These are phyloP conservation scores for Dothideomycetes sp. DNA, from an alignment of 2,329 filamentous ascomycete species.

Conservation along the genomic window DNA sequence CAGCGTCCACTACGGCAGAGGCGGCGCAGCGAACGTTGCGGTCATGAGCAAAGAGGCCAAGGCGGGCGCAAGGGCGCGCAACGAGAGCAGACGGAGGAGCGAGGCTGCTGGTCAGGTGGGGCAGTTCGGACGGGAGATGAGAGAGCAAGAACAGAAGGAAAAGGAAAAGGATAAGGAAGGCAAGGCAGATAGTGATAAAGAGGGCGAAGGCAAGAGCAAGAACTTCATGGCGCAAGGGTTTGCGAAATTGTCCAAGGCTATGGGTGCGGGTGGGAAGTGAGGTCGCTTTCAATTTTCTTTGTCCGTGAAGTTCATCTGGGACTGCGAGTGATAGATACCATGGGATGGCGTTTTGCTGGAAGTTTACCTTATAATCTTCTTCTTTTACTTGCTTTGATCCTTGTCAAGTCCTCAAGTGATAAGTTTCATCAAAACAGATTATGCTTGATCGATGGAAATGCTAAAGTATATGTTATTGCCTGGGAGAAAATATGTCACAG, in stretches of 20 bases:
- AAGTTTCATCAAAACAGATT: no score
- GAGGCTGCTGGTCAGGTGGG: constrained; percentile 13
- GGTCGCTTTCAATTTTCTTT: not conserved
- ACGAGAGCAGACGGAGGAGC: constrained; percentile 23
- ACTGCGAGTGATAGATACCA: not conserved
- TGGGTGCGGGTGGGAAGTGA: not conserved
- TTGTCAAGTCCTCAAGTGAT: no score
- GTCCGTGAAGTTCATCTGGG: not conserved
- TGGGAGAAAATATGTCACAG: no score
- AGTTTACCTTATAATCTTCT: no score
- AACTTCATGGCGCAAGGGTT: not conserved
- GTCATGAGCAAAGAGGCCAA: constrained; percentile 27
- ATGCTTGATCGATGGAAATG: no score
- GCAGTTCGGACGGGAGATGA: constrained; percentile 30
- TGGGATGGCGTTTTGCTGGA: not conserved
- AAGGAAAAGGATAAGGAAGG: constrained; percentile 43
- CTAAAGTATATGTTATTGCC: no score
- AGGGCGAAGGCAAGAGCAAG: constrained; percentile 2
- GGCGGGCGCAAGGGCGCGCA: constrained; percentile 10
- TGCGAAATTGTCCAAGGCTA: not conserved
- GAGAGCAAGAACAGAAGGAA: constrained; percentile 17
- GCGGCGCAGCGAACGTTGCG: constrained; percentile 60
- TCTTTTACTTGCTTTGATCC: no score
- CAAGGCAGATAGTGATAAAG: constrained; percentile 28
- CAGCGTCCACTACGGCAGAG: constrained; percentile 59